Conservation (phyloP, 805 yeast genomes). For the Starmerella vitae region DNA sequence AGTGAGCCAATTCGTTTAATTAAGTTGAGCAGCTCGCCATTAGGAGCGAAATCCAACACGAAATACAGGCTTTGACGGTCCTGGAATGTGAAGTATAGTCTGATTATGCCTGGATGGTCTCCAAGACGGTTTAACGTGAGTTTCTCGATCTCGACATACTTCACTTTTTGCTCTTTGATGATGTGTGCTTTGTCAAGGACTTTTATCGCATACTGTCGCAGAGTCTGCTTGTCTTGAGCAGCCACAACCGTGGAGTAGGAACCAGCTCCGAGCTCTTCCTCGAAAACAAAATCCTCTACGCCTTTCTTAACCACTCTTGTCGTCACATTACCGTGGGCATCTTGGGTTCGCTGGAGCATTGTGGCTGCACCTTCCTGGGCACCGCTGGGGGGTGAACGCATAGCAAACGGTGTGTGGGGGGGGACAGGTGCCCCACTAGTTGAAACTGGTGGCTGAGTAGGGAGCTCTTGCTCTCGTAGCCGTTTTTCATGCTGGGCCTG, state of each 20-base stretch:
- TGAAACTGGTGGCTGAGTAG: neutral
- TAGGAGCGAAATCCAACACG: constrained; percentile 86
- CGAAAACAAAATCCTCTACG: constrained; percentile 79
- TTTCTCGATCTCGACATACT: constrained; percentile 91
- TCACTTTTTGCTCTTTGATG: constrained; percentile 84
- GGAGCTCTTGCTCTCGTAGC: neutral
- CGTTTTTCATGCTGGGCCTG: neutral
- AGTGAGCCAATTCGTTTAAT: constrained; percentile 54
- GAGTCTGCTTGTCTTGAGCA: constrained; percentile 63
- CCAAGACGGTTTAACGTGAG: constrained; percentile 77
- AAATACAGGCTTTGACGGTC: constrained; percentile 78
- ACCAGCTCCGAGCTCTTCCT: constrained; percentile 84
- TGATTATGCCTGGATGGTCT: constrained; percentile 88
- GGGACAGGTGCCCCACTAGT: neutral
- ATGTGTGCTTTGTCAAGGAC: constrained; percentile 85
- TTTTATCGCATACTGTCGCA: constrained; percentile 76
- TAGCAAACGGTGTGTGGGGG: neutral
- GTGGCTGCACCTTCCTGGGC: constrained; percentile 17
- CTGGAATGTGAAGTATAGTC: constrained; percentile 85
- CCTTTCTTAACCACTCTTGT: constrained; percentile 40
- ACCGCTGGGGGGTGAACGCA: neutral
- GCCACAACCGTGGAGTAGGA: constrained; percentile 88
- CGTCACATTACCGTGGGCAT: constrained; percentile 33
- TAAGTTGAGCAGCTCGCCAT: constrained; percentile 80
- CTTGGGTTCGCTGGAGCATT: constrained; percentile 17